Evolutionary conservation across 768 basidiomycete species (phyloP).

Genomic region (Postia placenta): DNA sequence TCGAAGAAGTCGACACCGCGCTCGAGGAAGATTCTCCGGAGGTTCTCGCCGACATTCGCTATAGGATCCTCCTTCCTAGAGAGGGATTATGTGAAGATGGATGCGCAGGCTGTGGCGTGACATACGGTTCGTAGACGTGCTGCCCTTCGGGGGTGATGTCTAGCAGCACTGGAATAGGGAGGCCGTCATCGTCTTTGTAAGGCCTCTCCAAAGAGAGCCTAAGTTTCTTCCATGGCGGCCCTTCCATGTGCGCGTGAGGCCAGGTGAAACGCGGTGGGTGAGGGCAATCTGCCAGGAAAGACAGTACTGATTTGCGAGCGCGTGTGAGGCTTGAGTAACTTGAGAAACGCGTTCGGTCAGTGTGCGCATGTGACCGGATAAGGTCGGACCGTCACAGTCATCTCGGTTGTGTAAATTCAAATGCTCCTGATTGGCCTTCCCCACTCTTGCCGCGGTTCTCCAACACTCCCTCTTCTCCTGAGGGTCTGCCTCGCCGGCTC

Average conservation of each 20-base stretch:
- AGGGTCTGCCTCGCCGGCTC: neutral
- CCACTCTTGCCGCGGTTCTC: neutral
- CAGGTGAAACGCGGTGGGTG: neutral
- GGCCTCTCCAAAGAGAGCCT: constrained; percentile 71
- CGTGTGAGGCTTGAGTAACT: constrained; percentile 1
- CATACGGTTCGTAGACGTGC: constrained; percentile 69
- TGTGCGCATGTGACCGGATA: neutral
- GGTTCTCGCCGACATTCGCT: constrained; percentile 54
- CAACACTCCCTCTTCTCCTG: neutral
- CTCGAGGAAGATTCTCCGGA: constrained; percentile 67
- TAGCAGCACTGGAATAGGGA: constrained; percentile 50
- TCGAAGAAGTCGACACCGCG: constrained; percentile 77
- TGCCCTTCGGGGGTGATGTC: constrained; percentile 71
- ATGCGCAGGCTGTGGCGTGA: neutral
- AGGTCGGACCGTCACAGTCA: too few relatives aligned
- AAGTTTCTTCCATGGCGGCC: constrained; percentile 49
- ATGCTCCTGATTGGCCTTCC: neutral
- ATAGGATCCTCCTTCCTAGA: constrained; percentile 43
- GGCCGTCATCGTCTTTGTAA: constrained; percentile 73
- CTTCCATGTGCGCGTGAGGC: constrained; percentile 1
- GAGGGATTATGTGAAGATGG: neutral
- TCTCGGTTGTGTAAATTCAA: neutral
- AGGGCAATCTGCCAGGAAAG: neutral
- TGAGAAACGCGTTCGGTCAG: neutral
- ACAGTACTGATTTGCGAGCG: too few relatives aligned